Evolutionary conservation across 1,139 yeast species (phyloP).

Genomic region (Geotrichum candidum): DNA sequence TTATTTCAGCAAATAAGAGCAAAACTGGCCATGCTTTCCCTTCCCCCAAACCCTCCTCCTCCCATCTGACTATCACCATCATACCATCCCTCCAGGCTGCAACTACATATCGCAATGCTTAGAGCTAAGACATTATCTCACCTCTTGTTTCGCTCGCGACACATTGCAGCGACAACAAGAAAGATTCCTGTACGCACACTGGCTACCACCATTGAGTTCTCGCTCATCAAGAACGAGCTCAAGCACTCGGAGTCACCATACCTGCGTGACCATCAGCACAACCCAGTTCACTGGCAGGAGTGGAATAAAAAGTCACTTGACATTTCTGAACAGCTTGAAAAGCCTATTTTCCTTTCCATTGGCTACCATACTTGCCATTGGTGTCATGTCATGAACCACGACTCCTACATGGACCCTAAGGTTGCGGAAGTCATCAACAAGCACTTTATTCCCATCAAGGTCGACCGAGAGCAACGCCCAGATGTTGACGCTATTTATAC

Average conservation of each 20-base stretch:
- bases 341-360: conserved; percentile 36
- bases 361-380: conserved; percentile 39
- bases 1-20: neutral
- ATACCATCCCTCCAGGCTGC: neutral
- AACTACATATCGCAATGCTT: neutral
- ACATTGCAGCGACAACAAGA: neutral
- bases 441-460: conserved; percentile 35
- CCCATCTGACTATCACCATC: neutral
- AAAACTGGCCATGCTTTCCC: neutral
- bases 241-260: conserved; percentile 29
- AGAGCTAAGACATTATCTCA: neutral
- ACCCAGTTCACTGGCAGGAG: conserved; percentile 36
- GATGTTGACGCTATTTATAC: conserved; percentile 38
- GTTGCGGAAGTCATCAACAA: conserved; percentile 33
- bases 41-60: neutral
- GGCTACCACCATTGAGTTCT: conserved; percentile 5
- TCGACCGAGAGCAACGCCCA: conserved; percentile 39
- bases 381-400: conserved; percentile 39
- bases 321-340: conserved; percentile 31
- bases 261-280: conserved; percentile 26
- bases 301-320: conserved; percentile 34
- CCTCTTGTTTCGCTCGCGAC: neutral
- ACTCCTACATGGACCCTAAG: conserved; percentile 30
- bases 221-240: conserved; percentile 23
- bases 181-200: neutral